These are phyloP conservation scores for Xerocomus brunneocitrinus DNA, from an alignment of 768 basidiomycete genomes.

Conservation along the genomic window DNA sequence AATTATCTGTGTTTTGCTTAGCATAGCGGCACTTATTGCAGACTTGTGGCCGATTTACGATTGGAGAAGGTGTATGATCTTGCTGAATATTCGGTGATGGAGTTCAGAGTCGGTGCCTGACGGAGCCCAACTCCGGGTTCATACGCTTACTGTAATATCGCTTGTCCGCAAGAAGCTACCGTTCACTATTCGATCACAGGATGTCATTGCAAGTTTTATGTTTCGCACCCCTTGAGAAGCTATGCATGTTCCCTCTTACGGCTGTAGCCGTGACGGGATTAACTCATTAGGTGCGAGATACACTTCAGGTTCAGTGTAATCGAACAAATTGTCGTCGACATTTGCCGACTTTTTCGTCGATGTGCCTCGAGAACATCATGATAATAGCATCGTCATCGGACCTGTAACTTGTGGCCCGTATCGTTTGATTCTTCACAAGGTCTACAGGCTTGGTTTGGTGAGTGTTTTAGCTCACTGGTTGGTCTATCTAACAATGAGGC, in stretches of 20 bases:
- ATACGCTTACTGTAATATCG: no score
- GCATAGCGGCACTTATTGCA: background rate
- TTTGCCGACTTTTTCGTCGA: no score
- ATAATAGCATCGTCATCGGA: no score
- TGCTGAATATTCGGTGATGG: conserved; percentile 23
- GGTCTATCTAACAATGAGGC: background rate
- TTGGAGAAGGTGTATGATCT: conserved; percentile 27
- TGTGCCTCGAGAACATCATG: no score
- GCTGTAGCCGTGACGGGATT: background rate
- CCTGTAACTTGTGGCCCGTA: no score
- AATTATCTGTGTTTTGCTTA: no score
- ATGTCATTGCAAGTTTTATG: background rate
- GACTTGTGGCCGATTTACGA: conserved; percentile 16
- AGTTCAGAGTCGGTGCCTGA: conserved; percentile 21
- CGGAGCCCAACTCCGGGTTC: background rate
- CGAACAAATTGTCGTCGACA: background rate
- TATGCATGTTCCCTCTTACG: background rate
- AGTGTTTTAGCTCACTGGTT: background rate
- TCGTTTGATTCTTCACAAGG: no score
- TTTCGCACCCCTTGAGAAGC: background rate
- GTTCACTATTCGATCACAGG: background rate
- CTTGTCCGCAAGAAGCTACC: background rate
- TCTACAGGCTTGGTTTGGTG: no score
- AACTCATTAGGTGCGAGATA: background rate
- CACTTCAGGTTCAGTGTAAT: background rate